A percentile compares a stretch with the other conserved stretches of the same genome.
Evolutionary conservation across 2,329 filamentous ascomycete species (phyloP).

Genomic region (Trichoderma koningii): DNA sequence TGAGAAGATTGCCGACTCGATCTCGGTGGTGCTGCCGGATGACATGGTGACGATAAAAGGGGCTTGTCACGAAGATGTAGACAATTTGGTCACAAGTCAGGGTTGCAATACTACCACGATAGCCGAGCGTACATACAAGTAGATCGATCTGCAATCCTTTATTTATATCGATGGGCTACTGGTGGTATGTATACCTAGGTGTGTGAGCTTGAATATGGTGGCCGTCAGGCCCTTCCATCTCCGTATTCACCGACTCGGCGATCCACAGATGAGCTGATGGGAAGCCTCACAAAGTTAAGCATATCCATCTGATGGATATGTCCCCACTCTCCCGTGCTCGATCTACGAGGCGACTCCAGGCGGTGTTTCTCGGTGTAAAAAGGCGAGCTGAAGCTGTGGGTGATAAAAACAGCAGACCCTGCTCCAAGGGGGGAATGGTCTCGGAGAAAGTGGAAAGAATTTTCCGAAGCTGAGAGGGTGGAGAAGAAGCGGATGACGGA

Average conservation of each 20-base stretch:
- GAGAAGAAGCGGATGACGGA: slow-evolving; percentile 9
- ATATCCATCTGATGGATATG: background rate
- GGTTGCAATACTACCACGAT: slow-evolving; percentile 8
- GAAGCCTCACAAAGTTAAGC: background rate
- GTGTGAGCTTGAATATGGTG: background rate
- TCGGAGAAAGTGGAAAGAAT: slow-evolving; percentile 4
- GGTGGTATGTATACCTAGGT: background rate
- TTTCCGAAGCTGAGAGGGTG: background rate
- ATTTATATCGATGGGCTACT: background rate
- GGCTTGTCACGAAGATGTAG: background rate
- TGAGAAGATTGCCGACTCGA: slow-evolving; percentile 19
- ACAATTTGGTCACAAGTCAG: background rate
- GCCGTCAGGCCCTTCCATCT: too few relatives aligned
- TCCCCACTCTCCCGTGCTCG: background rate
- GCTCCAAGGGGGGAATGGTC: background rate
- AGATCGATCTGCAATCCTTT: background rate
- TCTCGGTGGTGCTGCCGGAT: slow-evolving; percentile 16
- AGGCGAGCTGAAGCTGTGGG: background rate
- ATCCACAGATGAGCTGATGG: background rate
- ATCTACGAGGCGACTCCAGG: slow-evolving; percentile 12
- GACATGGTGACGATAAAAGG: slow-evolving; percentile 3
- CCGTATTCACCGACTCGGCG: slow-evolving; percentile 5
- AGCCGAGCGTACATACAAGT: slow-evolving; percentile 12
- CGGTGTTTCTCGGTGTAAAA: slow-evolving; percentile 2
- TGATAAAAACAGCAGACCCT: background rate